A percentile compares a stretch with the other conserved stretches of the same genome.
phyloP scores from a whole-genome alignment of 2,329 filamentous ascomycete genomes.

The Diaporthe citri region DNA sequence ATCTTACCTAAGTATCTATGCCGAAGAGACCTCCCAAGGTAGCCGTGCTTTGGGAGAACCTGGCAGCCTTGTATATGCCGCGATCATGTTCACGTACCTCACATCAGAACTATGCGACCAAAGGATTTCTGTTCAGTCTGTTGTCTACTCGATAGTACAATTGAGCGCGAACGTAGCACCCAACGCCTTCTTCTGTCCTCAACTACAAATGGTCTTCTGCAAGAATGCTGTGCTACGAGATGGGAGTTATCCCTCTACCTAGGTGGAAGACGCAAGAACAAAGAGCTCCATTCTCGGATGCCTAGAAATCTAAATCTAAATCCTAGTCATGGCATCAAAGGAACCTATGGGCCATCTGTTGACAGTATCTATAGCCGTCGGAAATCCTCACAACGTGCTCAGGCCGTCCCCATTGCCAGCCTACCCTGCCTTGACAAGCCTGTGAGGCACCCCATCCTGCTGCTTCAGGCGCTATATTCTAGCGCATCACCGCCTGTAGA shows the following conservation, averaged over 20 bases:
- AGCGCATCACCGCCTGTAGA: background rate
- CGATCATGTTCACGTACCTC: background rate
- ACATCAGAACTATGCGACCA: accelerated
- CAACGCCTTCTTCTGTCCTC: background rate
- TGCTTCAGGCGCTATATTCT: background rate
- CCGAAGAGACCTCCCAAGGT: too few species aligned
- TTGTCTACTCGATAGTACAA: accelerated
- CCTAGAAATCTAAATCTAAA: too few species aligned
- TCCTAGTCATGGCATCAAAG: accelerated
- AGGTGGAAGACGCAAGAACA: background rate
- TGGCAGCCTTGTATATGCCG: background rate
- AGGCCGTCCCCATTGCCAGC: too few species aligned
- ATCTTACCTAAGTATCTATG: background rate
- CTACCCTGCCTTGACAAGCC: background rate
- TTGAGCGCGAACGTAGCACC: accelerated
- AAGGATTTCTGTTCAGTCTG: accelerated
- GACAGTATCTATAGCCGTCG: accelerated
- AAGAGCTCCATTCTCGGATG: background rate
- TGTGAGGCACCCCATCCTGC: too few species aligned
- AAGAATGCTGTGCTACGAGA: background rate
- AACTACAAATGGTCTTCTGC: background rate
- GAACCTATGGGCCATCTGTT: accelerated
- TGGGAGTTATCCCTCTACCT: background rate
- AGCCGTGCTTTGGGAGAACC: background rate
- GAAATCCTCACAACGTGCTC: background rate